Evolutionary conservation across 2,329 filamentous ascomycete genomes (phyloP).

Genomic region (Sporothrix schenckii): DNA sequence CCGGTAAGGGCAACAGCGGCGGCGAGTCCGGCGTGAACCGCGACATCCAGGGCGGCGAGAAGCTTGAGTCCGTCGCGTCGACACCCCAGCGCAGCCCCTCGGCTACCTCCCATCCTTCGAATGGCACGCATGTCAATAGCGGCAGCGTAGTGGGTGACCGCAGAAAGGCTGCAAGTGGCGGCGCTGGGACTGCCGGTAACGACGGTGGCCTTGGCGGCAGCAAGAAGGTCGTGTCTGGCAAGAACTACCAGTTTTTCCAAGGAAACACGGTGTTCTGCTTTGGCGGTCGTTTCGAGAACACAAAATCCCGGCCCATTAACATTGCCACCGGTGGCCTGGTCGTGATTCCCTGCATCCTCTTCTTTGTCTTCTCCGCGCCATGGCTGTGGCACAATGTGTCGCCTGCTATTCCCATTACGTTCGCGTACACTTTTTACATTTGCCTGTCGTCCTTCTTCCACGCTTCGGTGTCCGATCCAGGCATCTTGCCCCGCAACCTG

Average conservation of each 20-base stretch:
- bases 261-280: slow-evolving; percentile 91
- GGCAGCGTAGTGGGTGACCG: slow-evolving; percentile 17
- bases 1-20: slow-evolving; percentile 55
- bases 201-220: slow-evolving; percentile 50
- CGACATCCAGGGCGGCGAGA: slow-evolving; percentile 71
- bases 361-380: slow-evolving; percentile 81
- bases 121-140: slow-evolving; percentile 43
- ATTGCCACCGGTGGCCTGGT: slow-evolving; percentile 80
- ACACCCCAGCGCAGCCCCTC: slow-evolving; percentile 63
- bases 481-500: slow-evolving; percentile 88
- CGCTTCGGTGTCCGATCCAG: slow-evolving; percentile 88
- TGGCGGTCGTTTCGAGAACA: slow-evolving; percentile 84
- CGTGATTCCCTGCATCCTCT: slow-evolving; percentile 76
- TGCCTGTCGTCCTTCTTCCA: slow-evolving; percentile 93
- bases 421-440: slow-evolving; percentile 88
- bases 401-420: slow-evolving; percentile 84
- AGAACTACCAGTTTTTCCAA: slow-evolving; percentile 89
- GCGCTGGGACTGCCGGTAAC: neutral
- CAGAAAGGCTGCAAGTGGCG: slow-evolving; percentile 1
- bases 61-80: slow-evolving; percentile 78
- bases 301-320: slow-evolving; percentile 84
- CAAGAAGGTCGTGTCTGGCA: slow-evolving; percentile 48
- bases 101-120: slow-evolving; percentile 39
- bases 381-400: slow-evolving; percentile 87
- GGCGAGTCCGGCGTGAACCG: slow-evolving; percentile 55